Conservation (phyloP, 805 yeast genomes). For the Ogataea saltuana region DNA sequence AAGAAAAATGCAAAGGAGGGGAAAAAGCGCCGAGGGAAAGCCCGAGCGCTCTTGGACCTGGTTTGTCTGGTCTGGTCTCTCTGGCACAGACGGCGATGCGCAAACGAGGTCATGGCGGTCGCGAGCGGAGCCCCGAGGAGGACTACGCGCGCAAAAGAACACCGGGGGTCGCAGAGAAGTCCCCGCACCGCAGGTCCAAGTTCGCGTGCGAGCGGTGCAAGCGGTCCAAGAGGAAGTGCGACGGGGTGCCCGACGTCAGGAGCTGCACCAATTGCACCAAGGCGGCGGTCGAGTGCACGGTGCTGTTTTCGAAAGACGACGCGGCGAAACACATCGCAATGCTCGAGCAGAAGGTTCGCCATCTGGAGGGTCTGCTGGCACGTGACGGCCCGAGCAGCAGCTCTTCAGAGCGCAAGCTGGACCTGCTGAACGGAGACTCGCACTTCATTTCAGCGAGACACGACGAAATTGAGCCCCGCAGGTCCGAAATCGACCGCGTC, state of each 20-base stretch:
- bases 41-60: too few relatives aligned
- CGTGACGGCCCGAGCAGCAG: background rate
- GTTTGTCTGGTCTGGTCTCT: too few relatives aligned
- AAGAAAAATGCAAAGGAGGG: conserved; percentile 3
- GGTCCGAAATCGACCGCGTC: background rate
- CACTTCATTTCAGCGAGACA: background rate
- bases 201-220: conserved; percentile 27
- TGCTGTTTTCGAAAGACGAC: conserved; percentile 13
- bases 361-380: conserved; percentile 14
- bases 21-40: too few relatives aligned
- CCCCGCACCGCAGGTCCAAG: conserved; percentile 13
- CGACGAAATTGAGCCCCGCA: conserved; percentile 3
- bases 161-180: too few relatives aligned
- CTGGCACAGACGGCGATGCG: too few relatives aligned
- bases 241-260: conserved; percentile 25
- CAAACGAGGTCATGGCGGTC: too few relatives aligned
- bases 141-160: too few relatives aligned
- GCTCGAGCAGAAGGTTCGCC: conserved; percentile 21
- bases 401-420: background rate
- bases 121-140: too few relatives aligned
- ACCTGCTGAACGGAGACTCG: background rate
- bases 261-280: conserved; percentile 19
- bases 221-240: conserved; percentile 25
- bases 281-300: conserved; percentile 20
- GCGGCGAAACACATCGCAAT: conserved; percentile 16